Evolutionary conservation across 176 grass and related monocot species (phyloP), one percentile per base, ranked within the genome.

Genomic region (Hordeum marinum): DNA sequence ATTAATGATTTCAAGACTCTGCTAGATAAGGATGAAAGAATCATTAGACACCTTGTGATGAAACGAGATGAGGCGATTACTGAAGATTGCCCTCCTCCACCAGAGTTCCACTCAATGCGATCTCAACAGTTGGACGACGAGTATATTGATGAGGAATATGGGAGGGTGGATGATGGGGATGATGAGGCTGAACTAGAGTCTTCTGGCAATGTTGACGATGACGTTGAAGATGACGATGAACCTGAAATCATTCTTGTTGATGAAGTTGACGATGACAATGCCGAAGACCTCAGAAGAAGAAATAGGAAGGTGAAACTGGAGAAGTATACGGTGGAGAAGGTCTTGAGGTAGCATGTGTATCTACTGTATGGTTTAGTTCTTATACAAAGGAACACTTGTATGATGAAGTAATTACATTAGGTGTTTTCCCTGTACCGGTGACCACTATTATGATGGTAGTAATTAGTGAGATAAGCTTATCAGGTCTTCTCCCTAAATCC

Each of bases 1-100:
- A 87, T 94, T 27, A 94, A 98, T 13, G 90, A 98, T 76, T 94
- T 98, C 63, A 98, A 98, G 83, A 96, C 84, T 61, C 77, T 96
- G 83, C 85, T 95, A 18, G 93, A 98, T 66, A 96, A 92, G 84
- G 96, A 98, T 52, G 96, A 96, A 63, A 85, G 91, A 85, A 90
- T 98, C 31, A 94, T 98, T 70, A 89, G 96, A 21, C 96, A 98
- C 72, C 82, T 98, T 0, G 93, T 94, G 14, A 94, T 92, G 86
- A 96, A 98, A 78, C 80, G 79, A 76, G 89, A 98, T 60, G 85
- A 94, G 68, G 93, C 93, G 14, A 89, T 95, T 77, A 95, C 93
- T 15, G 87, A 91, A 86, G 86, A 95, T 26, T 88, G 83, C 7
- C 90, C 88, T 57, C 96, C 96, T 7, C 93, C 96, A 5, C 90